Percentiles rank a stretch among this genome's conserved stretches.
Conservation (phyloP, 2,329 filamentous ascomycete genomes). For the Diaporthe australafricana region DNA sequence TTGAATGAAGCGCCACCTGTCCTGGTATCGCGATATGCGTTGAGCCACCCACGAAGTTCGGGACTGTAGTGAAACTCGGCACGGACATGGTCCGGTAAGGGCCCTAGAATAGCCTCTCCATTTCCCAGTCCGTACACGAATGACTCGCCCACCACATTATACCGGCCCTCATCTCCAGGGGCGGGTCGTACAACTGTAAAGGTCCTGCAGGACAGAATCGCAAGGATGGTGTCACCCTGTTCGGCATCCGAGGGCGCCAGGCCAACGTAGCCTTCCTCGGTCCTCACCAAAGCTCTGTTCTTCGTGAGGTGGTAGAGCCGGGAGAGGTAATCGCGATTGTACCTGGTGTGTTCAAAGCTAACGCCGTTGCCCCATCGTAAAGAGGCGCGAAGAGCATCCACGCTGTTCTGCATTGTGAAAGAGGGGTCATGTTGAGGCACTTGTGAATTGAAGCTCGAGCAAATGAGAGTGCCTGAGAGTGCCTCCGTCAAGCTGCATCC, state of each 20-base stretch:
- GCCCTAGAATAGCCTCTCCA: neutral
- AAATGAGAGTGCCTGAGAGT: neutral
- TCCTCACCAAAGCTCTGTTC: slow-evolving; percentile 2
- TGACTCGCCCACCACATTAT: neutral
- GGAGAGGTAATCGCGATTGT: neutral
- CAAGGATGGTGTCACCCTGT: slow-evolving; percentile 1
- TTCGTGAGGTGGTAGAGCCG: neutral
- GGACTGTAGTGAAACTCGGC: neutral
- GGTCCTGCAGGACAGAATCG: neutral
- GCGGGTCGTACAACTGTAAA: neutral
- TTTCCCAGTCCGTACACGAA: neutral
- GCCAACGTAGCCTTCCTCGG: neutral
- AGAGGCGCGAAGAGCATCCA: neutral
- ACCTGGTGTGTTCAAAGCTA: neutral
- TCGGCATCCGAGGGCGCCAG: neutral
- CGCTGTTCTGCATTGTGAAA: neutral
- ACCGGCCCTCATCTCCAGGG: neutral
- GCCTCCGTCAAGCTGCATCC: slow-evolving; percentile 3
- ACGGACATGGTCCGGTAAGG: neutral
- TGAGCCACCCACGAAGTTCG: neutral
- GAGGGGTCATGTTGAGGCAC: rapidly evolving
- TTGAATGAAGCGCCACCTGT: neutral
- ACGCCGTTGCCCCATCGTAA: neutral
- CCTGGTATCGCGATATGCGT: neutral
- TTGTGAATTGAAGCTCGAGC: neutral